These are phyloP conservation scores for Heracleum sosnowskyi DNA, from an alignment of 129 eudicot species.

Conservation along the genomic window DNA sequence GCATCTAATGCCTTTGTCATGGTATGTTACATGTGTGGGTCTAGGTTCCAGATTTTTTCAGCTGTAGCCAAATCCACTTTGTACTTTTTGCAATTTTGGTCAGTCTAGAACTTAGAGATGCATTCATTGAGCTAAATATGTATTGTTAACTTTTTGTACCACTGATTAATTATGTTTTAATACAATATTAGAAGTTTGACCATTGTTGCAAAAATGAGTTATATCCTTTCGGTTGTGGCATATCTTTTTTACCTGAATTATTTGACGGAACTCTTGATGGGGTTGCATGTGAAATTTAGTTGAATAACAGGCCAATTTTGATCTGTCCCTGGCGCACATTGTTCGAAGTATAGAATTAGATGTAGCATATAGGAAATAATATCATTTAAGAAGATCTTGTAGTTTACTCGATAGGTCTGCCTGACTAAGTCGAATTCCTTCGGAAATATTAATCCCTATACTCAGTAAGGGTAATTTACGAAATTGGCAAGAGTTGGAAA, in stretches of 20 bases:
- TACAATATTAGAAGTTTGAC: neutral
- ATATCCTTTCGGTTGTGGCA: neutral
- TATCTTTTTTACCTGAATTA: neutral
- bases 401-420: neutral
- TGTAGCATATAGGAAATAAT: neutral
- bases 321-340: neutral
- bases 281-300: neutral
- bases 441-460: neutral
- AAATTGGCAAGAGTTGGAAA: neutral
- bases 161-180: neutral
- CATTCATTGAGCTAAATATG: neutral
- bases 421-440: neutral
- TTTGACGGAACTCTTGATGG: neutral
- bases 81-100: neutral
- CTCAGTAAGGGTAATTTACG: neutral
- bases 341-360: neutral
- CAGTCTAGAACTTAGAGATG: neutral
- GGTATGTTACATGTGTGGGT: constrained; percentile 31
- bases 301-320: neutral
- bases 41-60: neutral
- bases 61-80: no score
- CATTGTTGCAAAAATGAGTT: neutral
- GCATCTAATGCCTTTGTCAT: constrained; percentile 95
- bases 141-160: neutral
- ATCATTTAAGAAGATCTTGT: neutral